Base-by-base conservation (phyloP, 2,329 filamentous ascomycete genomes). In the Botrytis aclada region DNA sequence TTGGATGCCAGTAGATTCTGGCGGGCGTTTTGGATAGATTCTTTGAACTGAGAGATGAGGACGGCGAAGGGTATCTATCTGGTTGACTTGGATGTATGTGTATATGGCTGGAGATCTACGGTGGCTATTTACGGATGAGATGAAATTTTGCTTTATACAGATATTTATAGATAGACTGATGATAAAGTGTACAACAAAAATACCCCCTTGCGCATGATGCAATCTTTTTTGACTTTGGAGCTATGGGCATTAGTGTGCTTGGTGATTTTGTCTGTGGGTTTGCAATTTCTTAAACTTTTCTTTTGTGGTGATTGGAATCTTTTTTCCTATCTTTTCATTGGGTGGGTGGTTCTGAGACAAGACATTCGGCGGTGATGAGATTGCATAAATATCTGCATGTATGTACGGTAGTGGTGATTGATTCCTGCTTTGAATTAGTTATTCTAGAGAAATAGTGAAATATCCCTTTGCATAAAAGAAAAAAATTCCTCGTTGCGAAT, bases 181-280 rank as follows among this genome's bases (percentile, higher is more conserved):
- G 14, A 25, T 62, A 62, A 25, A 29, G 16, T 5, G 37, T 29
- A 41, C 7, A 29, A 43, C 6, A 56, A 12, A 43, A 63, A 43
- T 63, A 41, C 37, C 16, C 37, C 16, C 14, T 63, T 29, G 18
- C 18, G 25, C 25, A 63, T 63, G 25, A 63, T 41, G 34, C 16
- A 39, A 39, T 34, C 6, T 32, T 29, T 32, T 32, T 61, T 62
- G 25, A 63, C 16, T 29, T 20, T 43, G 61, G n/a, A 63, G 39
- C 61, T 29, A 37, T 39, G 61, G 37, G 61, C 61, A 63, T 43
- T 63, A 63, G 61, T 63, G 61, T 63, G 61, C 61, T 63, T 18
- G 14, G 25, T 41, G 37, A 63, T 41, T 41, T 41, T 39, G 2
- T 63, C 16, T 3, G 16, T 32, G 37, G 41, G n/a, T 25, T 41